phyloP scores from a whole-genome alignment of 768 basidiomycete species.

The Crepidotus variabilis region DNA sequence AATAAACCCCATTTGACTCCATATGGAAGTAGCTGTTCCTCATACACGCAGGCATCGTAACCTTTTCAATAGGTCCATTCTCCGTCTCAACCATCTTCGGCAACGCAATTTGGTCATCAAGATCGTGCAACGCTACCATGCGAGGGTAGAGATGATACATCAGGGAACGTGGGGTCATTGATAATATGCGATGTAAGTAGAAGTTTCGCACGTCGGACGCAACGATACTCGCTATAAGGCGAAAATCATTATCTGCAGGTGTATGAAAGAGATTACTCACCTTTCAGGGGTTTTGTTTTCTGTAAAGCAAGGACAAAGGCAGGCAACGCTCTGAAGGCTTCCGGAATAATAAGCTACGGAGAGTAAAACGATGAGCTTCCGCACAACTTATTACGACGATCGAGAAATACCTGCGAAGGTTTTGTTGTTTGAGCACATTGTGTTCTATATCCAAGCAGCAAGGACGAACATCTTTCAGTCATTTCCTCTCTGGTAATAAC shows the following conservation, averaged over 20 bases:
- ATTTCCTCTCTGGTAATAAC: conserved; percentile 79
- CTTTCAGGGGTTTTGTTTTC: conserved; percentile 94
- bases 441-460: conserved; percentile 82
- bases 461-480: conserved; percentile 76
- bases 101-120: conserved; percentile 67
- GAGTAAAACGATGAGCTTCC: neutral
- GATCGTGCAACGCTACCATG: conserved; percentile 83
- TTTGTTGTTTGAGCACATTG: conserved; percentile 82
- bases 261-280: conserved; percentile 33
- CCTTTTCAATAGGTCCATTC: conserved; percentile 42
- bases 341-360: conserved; percentile 85
- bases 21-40: conserved; percentile 81
- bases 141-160: conserved; percentile 86
- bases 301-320: conserved; percentile 76
- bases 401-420: conserved; percentile 64
- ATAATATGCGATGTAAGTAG: conserved; percentile 71
- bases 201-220: conserved; percentile 93
- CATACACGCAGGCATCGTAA: conserved; percentile 75
- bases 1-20: conserved; percentile 88
- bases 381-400: conserved; percentile 22
- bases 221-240: conserved; percentile 67
- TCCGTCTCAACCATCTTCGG: conserved; percentile 39
- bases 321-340: conserved; percentile 85
- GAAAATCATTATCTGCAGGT: neutral
- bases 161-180: conserved; percentile 62